Conservation (phyloP, 2,329 filamentous ascomycete species). For the Arthrobotrys megalospora region DNA sequence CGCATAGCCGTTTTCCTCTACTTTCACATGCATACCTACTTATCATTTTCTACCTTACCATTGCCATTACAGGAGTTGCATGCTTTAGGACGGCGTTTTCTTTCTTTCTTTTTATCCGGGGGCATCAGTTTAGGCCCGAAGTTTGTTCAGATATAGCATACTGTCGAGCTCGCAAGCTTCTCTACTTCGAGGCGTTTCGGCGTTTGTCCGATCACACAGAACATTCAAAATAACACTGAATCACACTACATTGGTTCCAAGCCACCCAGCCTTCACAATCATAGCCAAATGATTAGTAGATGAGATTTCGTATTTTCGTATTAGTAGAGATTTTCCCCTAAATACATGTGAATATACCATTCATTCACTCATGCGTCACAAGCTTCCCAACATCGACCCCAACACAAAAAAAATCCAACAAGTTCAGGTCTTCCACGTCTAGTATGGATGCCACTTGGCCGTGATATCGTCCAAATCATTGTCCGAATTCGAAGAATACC, state of each 20-base stretch:
- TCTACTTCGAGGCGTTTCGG: neutral
- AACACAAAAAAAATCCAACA: slow-evolving; percentile 21
- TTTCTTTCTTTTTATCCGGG: neutral
- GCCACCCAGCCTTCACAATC: neutral
- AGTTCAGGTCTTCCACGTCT: neutral
- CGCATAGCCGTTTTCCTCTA: neutral
- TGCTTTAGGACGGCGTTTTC: slow-evolving; percentile 8
- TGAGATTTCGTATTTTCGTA: slow-evolving; percentile 1
- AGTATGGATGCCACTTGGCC: slow-evolving; percentile 24
- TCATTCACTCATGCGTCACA: neutral
- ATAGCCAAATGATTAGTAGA: neutral
- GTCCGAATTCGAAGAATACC: neutral
- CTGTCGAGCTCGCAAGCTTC: neutral
- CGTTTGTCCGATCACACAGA: neutral
- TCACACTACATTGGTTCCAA: neutral
- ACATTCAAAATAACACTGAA: neutral
- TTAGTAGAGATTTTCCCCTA: slow-evolving; percentile 5
- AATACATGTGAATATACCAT: neutral
- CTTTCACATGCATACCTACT: slow-evolving; percentile 18
- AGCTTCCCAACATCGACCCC: neutral
- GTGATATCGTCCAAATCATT: slow-evolving; percentile 24
- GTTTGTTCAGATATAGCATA: neutral
- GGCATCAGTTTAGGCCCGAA: neutral
- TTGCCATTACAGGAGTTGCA: neutral
- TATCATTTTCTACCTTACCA: neutral